Percentiles rank a stretch among this genome's conserved stretches.
Evolutionary conservation across 805 yeast species (phyloP).

Genomic region (Kuraishia molischiana): DNA sequence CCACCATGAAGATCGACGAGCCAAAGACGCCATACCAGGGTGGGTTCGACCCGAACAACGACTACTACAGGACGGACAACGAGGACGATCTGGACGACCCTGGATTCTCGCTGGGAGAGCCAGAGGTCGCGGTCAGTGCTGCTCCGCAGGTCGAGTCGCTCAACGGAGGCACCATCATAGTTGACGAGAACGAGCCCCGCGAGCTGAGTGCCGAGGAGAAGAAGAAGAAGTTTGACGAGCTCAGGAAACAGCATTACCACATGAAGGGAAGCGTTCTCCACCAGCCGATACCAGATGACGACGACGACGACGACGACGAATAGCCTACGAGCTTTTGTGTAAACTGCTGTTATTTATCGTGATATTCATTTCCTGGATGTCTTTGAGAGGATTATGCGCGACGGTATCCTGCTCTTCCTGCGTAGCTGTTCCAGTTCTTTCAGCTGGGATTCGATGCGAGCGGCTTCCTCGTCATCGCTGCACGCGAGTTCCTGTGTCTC

Average conservation of each 20-base stretch:
- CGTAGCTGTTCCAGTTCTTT: constrained; percentile 7
- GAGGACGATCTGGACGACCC: constrained; percentile 39
- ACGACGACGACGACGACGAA: constrained; percentile 21
- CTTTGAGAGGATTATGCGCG: constrained; percentile 1
- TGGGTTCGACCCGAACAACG: constrained; percentile 75
- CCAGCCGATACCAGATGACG: constrained; percentile 25
- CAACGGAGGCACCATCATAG: constrained; percentile 30
- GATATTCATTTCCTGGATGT: neutral
- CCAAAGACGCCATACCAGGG: constrained; percentile 95
- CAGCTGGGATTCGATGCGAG: constrained; percentile 10
- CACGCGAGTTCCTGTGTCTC: constrained; percentile 10
- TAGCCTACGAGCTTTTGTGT: too few relatives aligned
- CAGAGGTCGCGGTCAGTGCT: constrained; percentile 21
- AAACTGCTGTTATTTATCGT: neutral
- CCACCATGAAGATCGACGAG: constrained; percentile 82
- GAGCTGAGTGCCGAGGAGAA: constrained; percentile 45
- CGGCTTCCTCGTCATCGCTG: constrained; percentile 8
- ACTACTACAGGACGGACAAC: constrained; percentile 64
- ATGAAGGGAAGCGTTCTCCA: constrained; percentile 39
- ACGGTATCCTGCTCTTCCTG: constrained; percentile 4
- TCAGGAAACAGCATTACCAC: constrained; percentile 76
- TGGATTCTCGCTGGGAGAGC: constrained; percentile 44
- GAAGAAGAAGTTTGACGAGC: constrained; percentile 62
- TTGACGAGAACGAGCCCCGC: constrained; percentile 14
- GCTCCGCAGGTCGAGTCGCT: constrained; percentile 15